Conservation (phyloP, 139 green algal species). For the Zygnema circumcarinatum region DNA sequence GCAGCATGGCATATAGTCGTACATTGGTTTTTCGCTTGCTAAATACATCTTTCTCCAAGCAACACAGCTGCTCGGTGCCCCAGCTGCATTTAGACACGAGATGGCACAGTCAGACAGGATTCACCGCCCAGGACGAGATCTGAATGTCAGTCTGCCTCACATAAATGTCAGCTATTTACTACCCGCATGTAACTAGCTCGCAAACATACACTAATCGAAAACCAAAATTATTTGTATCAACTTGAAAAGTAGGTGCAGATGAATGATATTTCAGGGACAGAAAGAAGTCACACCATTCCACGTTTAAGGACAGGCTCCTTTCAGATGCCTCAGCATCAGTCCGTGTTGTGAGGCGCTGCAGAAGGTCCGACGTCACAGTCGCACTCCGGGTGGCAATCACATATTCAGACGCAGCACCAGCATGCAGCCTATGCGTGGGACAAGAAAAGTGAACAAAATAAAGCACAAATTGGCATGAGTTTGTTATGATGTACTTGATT, state of each 20-base stretch:
- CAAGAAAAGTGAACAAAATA: neutral
- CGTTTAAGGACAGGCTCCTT: neutral
- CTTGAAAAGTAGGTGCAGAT: too few relatives aligned
- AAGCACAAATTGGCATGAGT: neutral
- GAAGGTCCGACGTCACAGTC: neutral
- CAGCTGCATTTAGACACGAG: too few relatives aligned
- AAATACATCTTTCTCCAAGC: neutral
- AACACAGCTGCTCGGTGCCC: neutral
- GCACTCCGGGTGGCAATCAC: neutral
- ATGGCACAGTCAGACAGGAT: too few relatives aligned
- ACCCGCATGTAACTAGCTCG: too few relatives aligned
- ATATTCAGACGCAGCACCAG: neutral
- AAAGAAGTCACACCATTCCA: neutral
- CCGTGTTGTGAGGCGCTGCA: neutral
- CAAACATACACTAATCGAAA: too few relatives aligned
- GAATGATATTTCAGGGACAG: too few relatives aligned
- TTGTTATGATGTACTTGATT: neutral
- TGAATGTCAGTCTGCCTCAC: too few relatives aligned
- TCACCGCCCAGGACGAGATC: too few relatives aligned
- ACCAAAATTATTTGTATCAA: too few relatives aligned
- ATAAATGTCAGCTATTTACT: too few relatives aligned
- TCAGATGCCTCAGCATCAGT: neutral
- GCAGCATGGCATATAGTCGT: neutral
- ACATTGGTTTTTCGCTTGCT: neutral
- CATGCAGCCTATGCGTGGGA: conserved; percentile 7